Evolutionary conservation across 345 rosid genomes (phyloP).

Genomic region (Viola odorata): DNA sequence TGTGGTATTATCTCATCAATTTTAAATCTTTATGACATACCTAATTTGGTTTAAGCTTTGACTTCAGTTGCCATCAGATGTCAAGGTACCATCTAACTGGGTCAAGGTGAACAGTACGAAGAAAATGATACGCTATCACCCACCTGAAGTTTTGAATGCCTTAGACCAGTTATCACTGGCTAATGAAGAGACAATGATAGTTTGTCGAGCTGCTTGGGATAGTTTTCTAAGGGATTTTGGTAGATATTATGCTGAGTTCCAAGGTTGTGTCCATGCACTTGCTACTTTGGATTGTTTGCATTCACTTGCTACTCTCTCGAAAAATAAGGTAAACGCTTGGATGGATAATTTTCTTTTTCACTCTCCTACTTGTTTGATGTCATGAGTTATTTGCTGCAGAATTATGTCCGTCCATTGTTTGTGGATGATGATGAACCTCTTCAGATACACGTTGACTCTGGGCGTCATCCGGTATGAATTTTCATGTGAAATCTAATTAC

Average conservation of each 20-base stretch:
- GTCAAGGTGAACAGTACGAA: conserved; percentile 82
- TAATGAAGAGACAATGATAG: conserved; percentile 63
- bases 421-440: conserved; percentile 60
- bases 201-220: conserved; percentile 77
- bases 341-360: conserved; percentile 2
- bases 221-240: conserved; percentile 58
- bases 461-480: conserved; percentile 80
- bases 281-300: conserved; percentile 88
- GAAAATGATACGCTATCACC: conserved; percentile 83
- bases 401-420: conserved; percentile 62
- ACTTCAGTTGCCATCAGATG: conserved; percentile 64
- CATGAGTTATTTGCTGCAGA: conserved; percentile 38
- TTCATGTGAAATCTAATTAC: conserved; percentile 2
- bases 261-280: conserved; percentile 73
- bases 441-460: conserved; percentile 66
- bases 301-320: conserved; percentile 76
- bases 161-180: conserved; percentile 71
- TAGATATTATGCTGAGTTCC: conserved; percentile 63
- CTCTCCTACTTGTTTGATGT: conserved; percentile 14
- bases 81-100: conserved; percentile 74
- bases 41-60: conserved; percentile 14
- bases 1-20: too few relatives aligned
- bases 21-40: too few relatives aligned
- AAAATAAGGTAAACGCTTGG: conserved; percentile 50
- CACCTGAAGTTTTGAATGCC: conserved; percentile 71